Base-by-base conservation (phyloP, 2,329 filamentous ascomycete species). In the Fusarium transvaalense region DNA sequence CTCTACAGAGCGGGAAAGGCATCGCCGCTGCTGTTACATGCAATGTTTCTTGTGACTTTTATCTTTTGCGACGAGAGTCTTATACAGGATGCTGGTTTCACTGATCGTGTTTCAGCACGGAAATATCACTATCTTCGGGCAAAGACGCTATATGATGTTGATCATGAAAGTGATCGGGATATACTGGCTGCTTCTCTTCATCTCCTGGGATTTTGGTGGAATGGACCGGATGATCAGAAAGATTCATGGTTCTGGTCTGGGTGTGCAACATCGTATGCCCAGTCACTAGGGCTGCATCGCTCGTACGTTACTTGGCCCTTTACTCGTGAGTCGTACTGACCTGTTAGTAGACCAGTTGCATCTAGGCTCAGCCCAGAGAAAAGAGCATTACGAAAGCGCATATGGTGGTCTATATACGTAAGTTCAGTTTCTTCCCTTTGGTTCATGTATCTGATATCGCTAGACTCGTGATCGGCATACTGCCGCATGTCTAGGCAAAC, bases 331-430 rank as follows among this genome's bases (percentile, higher is more conserved):
- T 9, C 8, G 3, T 12, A 2, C 29, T 64, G 5, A 71, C 6
- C 7, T 4, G 1, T 0, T 3, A 4, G 1, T 2, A 65, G 68
- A 0, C 21, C 53, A 1, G 35, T 56, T 1, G 41, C 41, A 0
- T 54, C 42, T 0, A 53, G 52, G 2, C 3, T 71, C 2, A 68
- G 42, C 1, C 56, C 41, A 0, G 41, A 57, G 13, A 47, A 52
- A 12, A 60, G 37, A 2, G 56, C 69, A 0, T 1, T 72, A 1
- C 56, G 69, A 3, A 72, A 66, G 15, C 52, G 69, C 0, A 68
- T 72, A 3, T 72, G 69, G 69, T 71, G 69, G 69, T 71, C 69
- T 2, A 66, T 72, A 0, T 72, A 72, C 4, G 69, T 71, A 21
- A 31, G 48, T 32, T 2, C 3, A n/a, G 1, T 10, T 1, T 2